These are phyloP conservation scores for Epichloe gansuensis DNA, from an alignment of 2,329 filamentous ascomycete genomes.

Conservation along the genomic window DNA sequence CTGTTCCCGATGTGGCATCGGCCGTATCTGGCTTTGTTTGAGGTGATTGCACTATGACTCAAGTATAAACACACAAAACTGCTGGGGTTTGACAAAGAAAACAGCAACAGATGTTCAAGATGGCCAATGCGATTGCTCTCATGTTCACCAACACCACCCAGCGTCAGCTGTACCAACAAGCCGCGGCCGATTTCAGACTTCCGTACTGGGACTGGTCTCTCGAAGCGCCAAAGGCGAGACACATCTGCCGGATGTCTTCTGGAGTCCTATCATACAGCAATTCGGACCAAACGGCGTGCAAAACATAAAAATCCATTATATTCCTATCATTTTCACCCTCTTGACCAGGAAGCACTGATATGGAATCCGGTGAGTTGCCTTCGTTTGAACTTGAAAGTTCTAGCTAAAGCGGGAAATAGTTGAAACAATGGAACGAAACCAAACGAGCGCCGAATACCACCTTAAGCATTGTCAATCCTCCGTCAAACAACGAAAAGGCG, in stretches of 20 bases:
- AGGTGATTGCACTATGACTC: slow-evolving; percentile 25
- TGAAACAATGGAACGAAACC: slow-evolving; percentile 47
- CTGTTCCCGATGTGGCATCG: slow-evolving; percentile 78
- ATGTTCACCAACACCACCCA: slow-evolving; percentile 35
- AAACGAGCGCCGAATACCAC: slow-evolving; percentile 38
- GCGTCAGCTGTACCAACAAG: slow-evolving; percentile 36
- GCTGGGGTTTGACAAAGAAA: slow-evolving; percentile 8
- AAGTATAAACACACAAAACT: neutral
- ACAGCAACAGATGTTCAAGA: slow-evolving; percentile 25
- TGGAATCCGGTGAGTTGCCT: slow-evolving; percentile 42
- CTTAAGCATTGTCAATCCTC: slow-evolving; percentile 16
- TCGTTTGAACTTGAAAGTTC: neutral
- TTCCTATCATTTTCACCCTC: slow-evolving; percentile 47
- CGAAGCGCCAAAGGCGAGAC: slow-evolving; percentile 34
- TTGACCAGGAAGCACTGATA: slow-evolving; percentile 45
- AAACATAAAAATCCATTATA: slow-evolving; percentile 50
- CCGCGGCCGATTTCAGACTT: slow-evolving; percentile 39
- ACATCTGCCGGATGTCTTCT: slow-evolving; percentile 32
- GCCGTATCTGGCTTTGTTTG: slow-evolving; percentile 56
- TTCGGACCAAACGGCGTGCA: slow-evolving; percentile 44
- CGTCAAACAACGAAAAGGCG: slow-evolving; percentile 48
- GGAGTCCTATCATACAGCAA: slow-evolving; percentile 37
- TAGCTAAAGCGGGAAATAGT: slow-evolving; percentile 25
- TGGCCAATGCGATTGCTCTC: slow-evolving; percentile 31
- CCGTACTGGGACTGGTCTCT: slow-evolving; percentile 50